Base-by-base conservation (phyloP, 2,329 filamentous ascomycete genomes). In the Fusarium caatingaense region DNA sequence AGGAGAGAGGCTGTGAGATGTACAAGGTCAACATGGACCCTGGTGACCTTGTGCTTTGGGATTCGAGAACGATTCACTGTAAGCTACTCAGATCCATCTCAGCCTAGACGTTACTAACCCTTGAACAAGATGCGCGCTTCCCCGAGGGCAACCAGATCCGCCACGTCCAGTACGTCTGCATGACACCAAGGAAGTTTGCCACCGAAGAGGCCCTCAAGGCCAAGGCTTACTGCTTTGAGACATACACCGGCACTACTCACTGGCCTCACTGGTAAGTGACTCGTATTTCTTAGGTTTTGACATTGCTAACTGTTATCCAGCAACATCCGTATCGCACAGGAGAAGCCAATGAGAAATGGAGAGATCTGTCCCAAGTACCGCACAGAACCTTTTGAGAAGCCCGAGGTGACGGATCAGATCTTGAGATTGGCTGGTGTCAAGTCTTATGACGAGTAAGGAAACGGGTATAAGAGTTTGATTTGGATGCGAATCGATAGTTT, bases 41-140 rank as follows among this genome's bases (percentile, higher is more conserved):
- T 1, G 82, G 82, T 18, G 82, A 84, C 23, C 69, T 84, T 34
- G 72, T 84, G 5, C 75, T 83, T 11, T 83, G 76, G 76, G 80
- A 81, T 58, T 78, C 28, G 11, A 28, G 32, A 9, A 34, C 32
- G 2, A 34, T 28, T 2, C 28, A 28, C 28, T 28, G 28, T 28
- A 28, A 28, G 28, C 28, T 28, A 28, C 28, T 28, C 28, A 28
- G 11, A 1, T 28, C 28, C 28, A 28, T 28, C 11, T 28, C 28
- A 28, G 28, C 1, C 28, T 28, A 1, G 28, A 28, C 28, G 28
- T 28, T 28, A 28, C 28, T 28, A 28, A 28, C 28, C 28, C 5
- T 7, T 28, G 28, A 1, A 28, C 0, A 28, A 28, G 28, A 28
- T 28, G 28, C 28, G 1, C 28, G 82, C 4, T 76, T 78, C 1